Conservation (phyloP, 208 protist genomes). For the Wallacemonas sp. region DNA sequence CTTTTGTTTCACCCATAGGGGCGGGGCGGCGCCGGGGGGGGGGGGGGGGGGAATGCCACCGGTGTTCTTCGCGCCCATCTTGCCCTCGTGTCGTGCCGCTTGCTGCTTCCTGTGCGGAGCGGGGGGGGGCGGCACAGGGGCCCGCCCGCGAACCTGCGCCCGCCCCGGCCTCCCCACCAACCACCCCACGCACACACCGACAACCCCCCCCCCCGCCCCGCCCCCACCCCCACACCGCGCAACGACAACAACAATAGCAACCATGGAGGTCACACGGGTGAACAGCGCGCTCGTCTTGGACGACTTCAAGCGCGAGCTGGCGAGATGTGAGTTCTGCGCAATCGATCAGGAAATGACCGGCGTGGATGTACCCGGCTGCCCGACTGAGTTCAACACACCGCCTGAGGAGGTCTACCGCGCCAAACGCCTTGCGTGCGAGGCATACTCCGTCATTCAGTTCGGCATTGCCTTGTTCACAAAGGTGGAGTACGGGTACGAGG, state of each 20-base stretch:
- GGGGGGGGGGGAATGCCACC: too few species aligned
- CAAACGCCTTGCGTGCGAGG: slow-evolving; percentile 37
- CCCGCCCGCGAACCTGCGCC: too few species aligned
- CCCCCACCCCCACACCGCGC: not conserved
- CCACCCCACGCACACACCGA: not conserved
- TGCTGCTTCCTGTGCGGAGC: too few species aligned
- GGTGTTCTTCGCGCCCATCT: too few species aligned
- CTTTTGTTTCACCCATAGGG: too few species aligned
- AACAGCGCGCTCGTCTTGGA: slow-evolving; percentile 36
- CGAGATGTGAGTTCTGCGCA: slow-evolving; percentile 59
- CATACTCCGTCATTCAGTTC: slow-evolving; percentile 79
- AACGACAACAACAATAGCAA: slow-evolving; percentile 8
- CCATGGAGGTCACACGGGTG: slow-evolving; percentile 55
- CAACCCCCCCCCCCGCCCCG: not conserved
- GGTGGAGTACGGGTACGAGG: slow-evolving; percentile 40
- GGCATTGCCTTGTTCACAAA: slow-evolving; percentile 70
- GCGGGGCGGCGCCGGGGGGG: too few species aligned
- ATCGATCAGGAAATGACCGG: slow-evolving; percentile 88
- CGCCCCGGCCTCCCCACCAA: too few species aligned
- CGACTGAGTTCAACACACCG: slow-evolving; percentile 19
- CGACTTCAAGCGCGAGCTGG: slow-evolving; percentile 54
- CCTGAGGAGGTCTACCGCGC: slow-evolving; percentile 42
- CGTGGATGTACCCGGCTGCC: slow-evolving; percentile 30
- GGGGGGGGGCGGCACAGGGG: too few species aligned
- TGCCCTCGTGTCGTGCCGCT: too few species aligned